Base-by-base conservation (phyloP, 345 rosid species). In the Arabidopsis thaliana region DNA sequence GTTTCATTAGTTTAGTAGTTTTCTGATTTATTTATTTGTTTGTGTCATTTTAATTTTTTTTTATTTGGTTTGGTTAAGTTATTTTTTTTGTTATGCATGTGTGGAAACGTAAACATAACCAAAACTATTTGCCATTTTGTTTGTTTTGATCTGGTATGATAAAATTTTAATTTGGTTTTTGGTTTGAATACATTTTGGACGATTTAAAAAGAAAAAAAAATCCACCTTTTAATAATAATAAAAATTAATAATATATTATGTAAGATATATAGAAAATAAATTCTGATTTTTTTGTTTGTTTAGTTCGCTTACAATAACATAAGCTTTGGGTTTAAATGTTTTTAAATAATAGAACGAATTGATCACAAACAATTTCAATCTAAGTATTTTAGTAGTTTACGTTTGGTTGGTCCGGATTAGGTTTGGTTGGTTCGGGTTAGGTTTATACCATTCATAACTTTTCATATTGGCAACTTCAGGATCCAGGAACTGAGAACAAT, bases 401-500 rank as follows among this genome's bases (percentile, higher is more conserved):
- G 32, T 3, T 28, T 28, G 32, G 32, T 28, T 28, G 6, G 34
- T 40, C 0, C 3, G 8, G 9, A 58, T 59, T 22, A 59, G n/a
- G 46, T 22, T 58, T 2, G 12, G 23, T 34, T 58, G 1, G 13
- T 58, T 33, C 12, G 25, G 12, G 22, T 60, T 40, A 22, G 65
- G 10, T 40, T n/a, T n/a, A 7, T 34, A 58, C 49, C 12, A 40
- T 5, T 6, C 5, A 62, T 62, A 62, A 42, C 67, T 24, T 41
- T 42, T 2, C 1, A 59, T 7, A 23, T 56, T 46, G 24, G 28
- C 7, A 69, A 69, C 3, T 24, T 16, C 65, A 88, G 96, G 89
- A 88, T 32, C 91, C 90, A 2, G 88, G 89, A 44, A 82, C 87
- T 0, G 91, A 88, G 60, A 88, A 90, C 80, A 90, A 88, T 67